A percentile compares a stretch with the other conserved stretches of the same genome.
Conservation (phyloP, 2,329 filamentous ascomycete species). For the Seiridium cupressi region DNA sequence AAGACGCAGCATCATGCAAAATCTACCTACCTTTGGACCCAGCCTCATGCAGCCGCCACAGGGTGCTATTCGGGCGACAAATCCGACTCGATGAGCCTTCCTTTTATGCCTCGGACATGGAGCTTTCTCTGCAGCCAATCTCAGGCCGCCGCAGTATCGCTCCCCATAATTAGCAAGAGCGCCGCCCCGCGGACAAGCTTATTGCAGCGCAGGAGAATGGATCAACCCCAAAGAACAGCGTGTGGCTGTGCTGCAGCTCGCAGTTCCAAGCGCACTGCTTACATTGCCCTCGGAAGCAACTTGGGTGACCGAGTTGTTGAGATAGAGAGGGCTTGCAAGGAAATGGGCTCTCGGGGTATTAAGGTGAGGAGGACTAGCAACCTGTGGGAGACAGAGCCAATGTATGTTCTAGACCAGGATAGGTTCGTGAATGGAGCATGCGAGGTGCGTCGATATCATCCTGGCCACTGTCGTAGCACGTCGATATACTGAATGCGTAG, state of each 20-base stretch:
- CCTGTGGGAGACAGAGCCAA: slow-evolving; percentile 91
- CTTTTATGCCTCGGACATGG: slow-evolving; percentile 25
- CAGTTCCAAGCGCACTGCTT: slow-evolving; percentile 51
- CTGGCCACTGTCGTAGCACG: background rate
- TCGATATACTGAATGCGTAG: slow-evolving; percentile 6
- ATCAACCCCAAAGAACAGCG: slow-evolving; percentile 18
- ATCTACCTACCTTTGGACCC: too few relatives aligned
- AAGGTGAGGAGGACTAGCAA: slow-evolving; percentile 77
- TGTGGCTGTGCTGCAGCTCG: slow-evolving; percentile 22
- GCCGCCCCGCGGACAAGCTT: background rate
- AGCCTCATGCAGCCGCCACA: background rate
- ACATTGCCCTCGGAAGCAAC: slow-evolving; percentile 90
- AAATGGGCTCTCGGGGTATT: slow-evolving; percentile 74
- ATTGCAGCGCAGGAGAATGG: slow-evolving; percentile 10
- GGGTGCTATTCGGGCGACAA: background rate
- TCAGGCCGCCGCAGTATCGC: slow-evolving; percentile 11
- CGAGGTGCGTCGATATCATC: slow-evolving; percentile 60
- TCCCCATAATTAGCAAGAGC: background rate
- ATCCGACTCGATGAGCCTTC: slow-evolving; percentile 22
- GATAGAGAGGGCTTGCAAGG: slow-evolving; percentile 80
- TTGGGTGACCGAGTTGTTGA: slow-evolving; percentile 79
- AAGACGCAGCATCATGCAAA: background rate
- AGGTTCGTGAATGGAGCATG: slow-evolving; percentile 90
- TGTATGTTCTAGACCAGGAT: slow-evolving; percentile 91
- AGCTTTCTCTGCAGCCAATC: slow-evolving; percentile 19